Evolutionary conservation across 2,329 filamentous ascomycete genomes (phyloP).

Genomic region (Aspergillus novofumigatus): DNA sequence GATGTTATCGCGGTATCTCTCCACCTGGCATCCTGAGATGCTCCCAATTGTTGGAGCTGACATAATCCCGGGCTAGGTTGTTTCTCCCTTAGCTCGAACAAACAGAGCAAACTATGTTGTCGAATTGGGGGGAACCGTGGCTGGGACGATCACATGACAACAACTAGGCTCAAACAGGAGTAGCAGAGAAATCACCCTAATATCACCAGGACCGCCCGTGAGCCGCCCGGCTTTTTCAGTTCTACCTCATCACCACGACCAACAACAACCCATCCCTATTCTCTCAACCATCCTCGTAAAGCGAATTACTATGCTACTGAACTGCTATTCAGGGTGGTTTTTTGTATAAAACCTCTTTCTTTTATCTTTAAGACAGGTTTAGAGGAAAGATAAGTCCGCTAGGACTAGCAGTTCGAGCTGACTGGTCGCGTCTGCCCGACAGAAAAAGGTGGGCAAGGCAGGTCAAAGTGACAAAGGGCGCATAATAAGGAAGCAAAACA

Average conservation of each 20-base stretch:
- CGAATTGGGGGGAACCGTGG: constrained; percentile 1
- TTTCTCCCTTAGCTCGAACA: constrained; percentile 8
- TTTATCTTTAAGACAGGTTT: constrained; percentile 28
- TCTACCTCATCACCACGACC: constrained; percentile 19
- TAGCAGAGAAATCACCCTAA: constrained; percentile 2
- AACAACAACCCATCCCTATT: constrained; percentile 11
- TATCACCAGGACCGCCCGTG: background rate
- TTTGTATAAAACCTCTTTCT: constrained; percentile 32
- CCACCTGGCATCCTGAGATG: constrained; percentile 28
- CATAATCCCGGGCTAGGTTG: constrained; percentile 16
- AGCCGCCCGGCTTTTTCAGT: constrained; percentile 16
- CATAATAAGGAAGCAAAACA: constrained; percentile 2
- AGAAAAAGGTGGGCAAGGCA: background rate
- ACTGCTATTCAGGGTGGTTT: constrained; percentile 29
- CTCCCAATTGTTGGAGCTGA: constrained; percentile 21
- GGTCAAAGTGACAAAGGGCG: background rate
- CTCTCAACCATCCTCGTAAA: constrained; percentile 33
- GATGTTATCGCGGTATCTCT: constrained; percentile 11
- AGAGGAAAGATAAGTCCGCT: constrained; percentile 14
- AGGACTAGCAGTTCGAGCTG: constrained; percentile 17
- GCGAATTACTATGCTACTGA: constrained; percentile 36
- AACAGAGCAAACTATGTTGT: constrained; percentile 19
- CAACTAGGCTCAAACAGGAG: constrained; percentile 11
- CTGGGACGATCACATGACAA: constrained; percentile 13
- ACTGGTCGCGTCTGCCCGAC: constrained; percentile 3